Percentiles rank a stretch among this genome's conserved stretches.
Conservation (phyloP, 2,329 filamentous ascomycete species). For the Fusarium sp. region DNA sequence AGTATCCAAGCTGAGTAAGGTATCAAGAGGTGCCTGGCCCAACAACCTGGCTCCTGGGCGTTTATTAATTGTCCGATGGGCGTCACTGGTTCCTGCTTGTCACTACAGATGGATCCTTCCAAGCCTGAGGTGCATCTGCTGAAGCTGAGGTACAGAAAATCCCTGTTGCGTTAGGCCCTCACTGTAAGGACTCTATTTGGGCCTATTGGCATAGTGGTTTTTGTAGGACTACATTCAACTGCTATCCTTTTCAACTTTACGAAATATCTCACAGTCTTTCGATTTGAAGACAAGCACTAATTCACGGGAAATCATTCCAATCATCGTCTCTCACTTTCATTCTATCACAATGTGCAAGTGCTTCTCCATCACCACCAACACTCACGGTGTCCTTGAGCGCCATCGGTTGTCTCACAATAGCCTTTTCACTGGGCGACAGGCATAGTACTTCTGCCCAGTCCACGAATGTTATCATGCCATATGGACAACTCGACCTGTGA, state of each 20-base stretch:
- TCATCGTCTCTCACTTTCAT: not conserved
- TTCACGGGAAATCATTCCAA: not conserved
- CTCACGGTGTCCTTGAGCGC: not conserved
- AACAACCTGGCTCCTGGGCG: conserved; percentile 14
- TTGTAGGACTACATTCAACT: not conserved
- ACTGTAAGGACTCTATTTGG: not conserved
- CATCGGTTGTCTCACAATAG: conserved; percentile 32
- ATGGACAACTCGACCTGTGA: not conserved
- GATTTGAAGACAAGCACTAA: not conserved
- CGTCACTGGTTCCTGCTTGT: not conserved
- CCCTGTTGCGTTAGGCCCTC: not conserved
- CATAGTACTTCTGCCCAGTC: conserved; percentile 45
- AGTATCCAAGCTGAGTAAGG: not conserved
- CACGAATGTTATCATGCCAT: conserved; percentile 45
- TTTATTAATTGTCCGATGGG: not conserved
- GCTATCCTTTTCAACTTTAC: not conserved
- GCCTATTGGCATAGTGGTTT: not conserved
- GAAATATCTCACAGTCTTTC: not conserved
- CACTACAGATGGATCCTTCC: not conserved
- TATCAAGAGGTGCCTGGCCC: conserved; percentile 9
- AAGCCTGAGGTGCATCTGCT: not conserved
- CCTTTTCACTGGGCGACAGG: conserved; percentile 22
- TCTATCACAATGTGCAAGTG: conserved; percentile 40
- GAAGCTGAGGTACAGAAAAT: not conserved
- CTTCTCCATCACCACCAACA: conserved; percentile 26